These are phyloP conservation scores for Serendipita sp. DNA, from an alignment of 768 basidiomycete genomes.

Conservation along the genomic window DNA sequence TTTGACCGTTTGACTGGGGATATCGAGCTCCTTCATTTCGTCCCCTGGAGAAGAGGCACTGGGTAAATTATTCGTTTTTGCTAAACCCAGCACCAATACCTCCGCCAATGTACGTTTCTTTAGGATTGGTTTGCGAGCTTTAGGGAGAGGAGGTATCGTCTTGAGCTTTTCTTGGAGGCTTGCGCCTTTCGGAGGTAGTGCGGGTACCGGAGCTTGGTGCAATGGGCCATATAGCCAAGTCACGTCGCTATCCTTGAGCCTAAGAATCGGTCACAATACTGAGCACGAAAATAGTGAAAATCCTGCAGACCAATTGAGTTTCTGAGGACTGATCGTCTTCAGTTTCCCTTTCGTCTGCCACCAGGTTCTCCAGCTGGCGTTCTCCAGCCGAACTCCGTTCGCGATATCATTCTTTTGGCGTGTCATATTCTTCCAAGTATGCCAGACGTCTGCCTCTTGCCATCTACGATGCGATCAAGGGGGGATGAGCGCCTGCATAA, in stretches of 20 bases:
- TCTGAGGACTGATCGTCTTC: constrained; percentile 89
- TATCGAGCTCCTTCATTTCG: constrained; percentile 24
- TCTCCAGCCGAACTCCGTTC: constrained; percentile 88
- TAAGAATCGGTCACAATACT: constrained; percentile 19
- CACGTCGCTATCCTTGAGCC: constrained; percentile 98
- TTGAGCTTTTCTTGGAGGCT: constrained; percentile 11
- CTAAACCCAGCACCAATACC: constrained; percentile 32
- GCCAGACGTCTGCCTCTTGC: constrained; percentile 97
- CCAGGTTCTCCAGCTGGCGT: constrained; percentile 98
- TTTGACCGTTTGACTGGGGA: neutral
- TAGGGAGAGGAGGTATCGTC: constrained; percentile 8
- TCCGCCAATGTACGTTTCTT: constrained; percentile 90
- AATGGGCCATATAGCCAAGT: constrained; percentile 98
- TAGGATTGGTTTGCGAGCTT: constrained; percentile 68
- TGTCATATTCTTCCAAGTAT: constrained; percentile 97
- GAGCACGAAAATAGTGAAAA: too few species aligned
- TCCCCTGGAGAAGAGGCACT: constrained; percentile 36
- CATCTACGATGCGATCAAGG: constrained; percentile 51
- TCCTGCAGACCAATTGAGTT: constrained; percentile 75
- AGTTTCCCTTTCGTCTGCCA: constrained; percentile 97
- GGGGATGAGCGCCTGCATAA: neutral
- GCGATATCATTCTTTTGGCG: constrained; percentile 95
- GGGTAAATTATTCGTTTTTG: constrained; percentile 13
- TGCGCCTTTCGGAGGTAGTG: constrained; percentile 41
- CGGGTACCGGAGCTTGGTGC: constrained; percentile 81